phyloP scores from a whole-genome alignment of 768 basidiomycete genomes.

The Holtermannia corniformis region DNA sequence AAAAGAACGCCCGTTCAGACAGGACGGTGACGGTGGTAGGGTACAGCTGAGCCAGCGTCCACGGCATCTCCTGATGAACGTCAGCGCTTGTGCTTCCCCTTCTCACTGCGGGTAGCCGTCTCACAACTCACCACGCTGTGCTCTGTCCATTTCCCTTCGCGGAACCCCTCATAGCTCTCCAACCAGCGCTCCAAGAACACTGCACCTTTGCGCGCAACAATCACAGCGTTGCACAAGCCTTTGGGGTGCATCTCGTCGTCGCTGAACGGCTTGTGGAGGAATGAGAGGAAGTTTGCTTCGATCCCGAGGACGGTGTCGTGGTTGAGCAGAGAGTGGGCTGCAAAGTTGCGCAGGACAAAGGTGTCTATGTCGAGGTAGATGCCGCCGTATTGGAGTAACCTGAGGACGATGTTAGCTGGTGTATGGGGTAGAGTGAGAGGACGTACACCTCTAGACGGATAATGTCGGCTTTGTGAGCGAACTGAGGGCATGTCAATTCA shows the following conservation, averaged over 20 bases:
- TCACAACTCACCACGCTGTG: conserved; percentile 29
- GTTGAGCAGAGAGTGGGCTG: conserved; percentile 12
- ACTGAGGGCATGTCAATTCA: conserved; percentile 7
- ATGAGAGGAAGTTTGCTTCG: conserved; percentile 21
- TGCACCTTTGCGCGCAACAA: conserved; percentile 20
- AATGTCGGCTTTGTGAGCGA: conserved; percentile 37
- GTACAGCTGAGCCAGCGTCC: conserved; percentile 37
- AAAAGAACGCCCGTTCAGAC: conserved; percentile 42
- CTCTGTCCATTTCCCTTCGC: conserved; percentile 29
- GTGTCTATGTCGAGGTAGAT: conserved; percentile 39
- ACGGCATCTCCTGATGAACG: conserved; percentile 25
- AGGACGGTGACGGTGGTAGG: conserved; percentile 41
- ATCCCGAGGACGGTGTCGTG: conserved; percentile 34
- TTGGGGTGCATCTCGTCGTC: conserved; percentile 34
- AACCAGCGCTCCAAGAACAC: conserved; percentile 30
- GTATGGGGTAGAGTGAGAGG: neutral
- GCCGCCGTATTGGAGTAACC: conserved; percentile 29
- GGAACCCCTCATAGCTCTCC: conserved; percentile 29
- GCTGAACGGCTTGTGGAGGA: conserved; percentile 5
- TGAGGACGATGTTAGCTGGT: conserved; percentile 1
- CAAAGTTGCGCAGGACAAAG: conserved; percentile 27
- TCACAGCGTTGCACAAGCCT: conserved; percentile 36
- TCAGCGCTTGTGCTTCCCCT: too few species aligned
- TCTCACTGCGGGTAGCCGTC: too few species aligned
- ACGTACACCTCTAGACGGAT: conserved; percentile 33